Base-by-base conservation (phyloP, 2,329 filamentous ascomycete genomes). In the Neofusicoccum kwambonambiense region DNA sequence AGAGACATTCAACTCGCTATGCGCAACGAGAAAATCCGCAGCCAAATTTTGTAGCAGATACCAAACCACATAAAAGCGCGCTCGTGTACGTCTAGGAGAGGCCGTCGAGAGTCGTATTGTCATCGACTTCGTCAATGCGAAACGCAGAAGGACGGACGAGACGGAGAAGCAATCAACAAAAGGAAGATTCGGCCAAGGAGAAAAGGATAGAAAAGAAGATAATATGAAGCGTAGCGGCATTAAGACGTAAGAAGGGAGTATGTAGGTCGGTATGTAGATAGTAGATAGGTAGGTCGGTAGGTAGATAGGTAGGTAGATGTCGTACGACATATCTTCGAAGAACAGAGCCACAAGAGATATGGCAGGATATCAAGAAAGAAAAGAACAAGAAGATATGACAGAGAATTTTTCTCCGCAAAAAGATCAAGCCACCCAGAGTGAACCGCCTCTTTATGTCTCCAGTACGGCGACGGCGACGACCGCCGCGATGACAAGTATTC, bases 281-380 rank as follows among this genome's bases (percentile, higher is more conserved):
- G 45, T 22, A 34, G 47, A 22, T 50, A 34, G 47, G 27, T 50
- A 42, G 56, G 44, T 61, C 15, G 57, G 57, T 62, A 51, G 45
- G 27, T 50, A 34, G 47, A 19, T 57, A 42, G 57, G 44, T 61
- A 27, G 57, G 57, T 62, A 51, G 45, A 51, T 31, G 58, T 50
- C 44, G 35, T 50, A 51, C 17, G 45, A 62, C 56, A 37, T 34
- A 17, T 60, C 56, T 60, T 47, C 15, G 41, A 47, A 34, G 41
- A 47, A 34, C 41, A 60, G 42, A 41, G 56, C 56, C 56, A 37
- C 15, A 37, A 34, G 37, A 17, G 9, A 15, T 12, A n/a, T 17
- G 56, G 41, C 56, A 60, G 56, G 56, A 60, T 60, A 60, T 60
- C 56, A 60, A 58, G 54, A 44, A 58, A 60, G 19, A 45, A 47